A percentile compares a stretch with the other conserved stretches of the same genome.
Conservation (phyloP, 2,329 filamentous ascomycete species). For the Aspergillus quadrilineatus region DNA sequence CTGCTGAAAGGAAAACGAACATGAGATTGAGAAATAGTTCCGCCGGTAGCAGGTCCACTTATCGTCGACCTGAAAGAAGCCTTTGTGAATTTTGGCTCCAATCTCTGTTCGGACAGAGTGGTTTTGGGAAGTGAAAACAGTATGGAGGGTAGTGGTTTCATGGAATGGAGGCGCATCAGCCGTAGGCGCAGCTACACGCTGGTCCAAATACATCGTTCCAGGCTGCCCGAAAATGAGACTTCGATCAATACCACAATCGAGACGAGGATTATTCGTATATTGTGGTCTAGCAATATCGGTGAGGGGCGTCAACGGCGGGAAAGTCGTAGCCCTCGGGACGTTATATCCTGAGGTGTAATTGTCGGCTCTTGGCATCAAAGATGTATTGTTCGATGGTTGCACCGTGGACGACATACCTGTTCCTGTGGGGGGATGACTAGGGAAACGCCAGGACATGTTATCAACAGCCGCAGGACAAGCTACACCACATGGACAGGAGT, state of each 20-base stretch:
- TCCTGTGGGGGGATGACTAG: slow-evolving; percentile 48
- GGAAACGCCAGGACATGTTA: slow-evolving; percentile 18
- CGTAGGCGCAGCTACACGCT: slow-evolving; percentile 30
- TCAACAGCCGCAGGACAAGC: slow-evolving; percentile 14
- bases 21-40: slow-evolving; percentile 86
- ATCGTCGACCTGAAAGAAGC: slow-evolving; percentile 76
- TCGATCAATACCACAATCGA: slow-evolving; percentile 35
- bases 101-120: slow-evolving; percentile 68
- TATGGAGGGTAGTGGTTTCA: slow-evolving; percentile 38
- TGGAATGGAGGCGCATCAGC: slow-evolving; percentile 46
- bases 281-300: slow-evolving; percentile 36
- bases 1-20: slow-evolving; percentile 71
- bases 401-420: slow-evolving; percentile 47
- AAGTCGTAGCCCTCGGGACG: slow-evolving; percentile 30
- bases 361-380: slow-evolving; percentile 42
- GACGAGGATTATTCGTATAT: slow-evolving; percentile 34
- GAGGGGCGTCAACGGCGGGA: slow-evolving; percentile 31
- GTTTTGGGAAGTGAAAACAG: slow-evolving; percentile 32
- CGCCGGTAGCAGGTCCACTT: slow-evolving; percentile 92
- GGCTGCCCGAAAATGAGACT: slow-evolving; percentile 31
- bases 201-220: slow-evolving; percentile 24
- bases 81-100: slow-evolving; percentile 79
- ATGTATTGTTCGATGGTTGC: slow-evolving; percentile 30
- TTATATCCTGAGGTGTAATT: slow-evolving; percentile 36
- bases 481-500: neutral